Base-by-base conservation (phyloP, 1,284 basidiomycete genomes). In the Dichomitus squalens region DNA sequence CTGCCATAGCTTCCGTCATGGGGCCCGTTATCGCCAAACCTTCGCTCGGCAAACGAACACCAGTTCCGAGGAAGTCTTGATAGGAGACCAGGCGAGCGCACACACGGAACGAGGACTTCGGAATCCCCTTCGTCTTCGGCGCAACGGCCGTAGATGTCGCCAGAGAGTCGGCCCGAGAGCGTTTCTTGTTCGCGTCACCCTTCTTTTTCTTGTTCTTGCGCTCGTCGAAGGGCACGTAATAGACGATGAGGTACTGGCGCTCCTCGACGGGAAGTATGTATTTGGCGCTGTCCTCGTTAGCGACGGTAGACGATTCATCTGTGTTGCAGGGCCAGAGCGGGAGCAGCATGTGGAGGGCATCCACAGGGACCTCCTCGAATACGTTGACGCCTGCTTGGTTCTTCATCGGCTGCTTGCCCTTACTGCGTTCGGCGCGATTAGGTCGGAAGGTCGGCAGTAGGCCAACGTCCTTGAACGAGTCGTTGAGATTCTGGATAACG, bases 281-380 rank as follows among this genome's bases (percentile, higher is more conserved):
- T 18, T 78, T 74, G 7, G 73, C 56, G 16, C 68, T 64, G 50
- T 74, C 76, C 14, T 73, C 72, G 55, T 57, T 52, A 4, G 52
- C 49, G 31, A 66, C 59, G 27, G 65, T 63, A 40, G 65, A 70
- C 16, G 67, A 64, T 0, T 79, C 66, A 66, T 89, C 89, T 0
- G 83, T 88, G 64, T 88, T 86, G n/a, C 84, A 82, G 9, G 87
- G 84, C 89, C 90, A 92, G 35, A 92, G 77, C 4, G 90, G 90
- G n/a, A 92, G 75, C 20, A 92, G 77, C 90, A 92, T 92, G 70
- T 87, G 90, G 43, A 91, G 73, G 25, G 82, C 81, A 20, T 91
- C 87, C 3, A 81, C 72, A 0, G 87, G 86, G 25, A 91, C 78
- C 40, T 82, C 76, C 47, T 81, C 79, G 59, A 92, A 85, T 58